Percentiles rank a stretch among this genome's conserved stretches.
Conservation (phyloP, 208 protist genomes). For the Trichomonas vaginalis region DNA sequence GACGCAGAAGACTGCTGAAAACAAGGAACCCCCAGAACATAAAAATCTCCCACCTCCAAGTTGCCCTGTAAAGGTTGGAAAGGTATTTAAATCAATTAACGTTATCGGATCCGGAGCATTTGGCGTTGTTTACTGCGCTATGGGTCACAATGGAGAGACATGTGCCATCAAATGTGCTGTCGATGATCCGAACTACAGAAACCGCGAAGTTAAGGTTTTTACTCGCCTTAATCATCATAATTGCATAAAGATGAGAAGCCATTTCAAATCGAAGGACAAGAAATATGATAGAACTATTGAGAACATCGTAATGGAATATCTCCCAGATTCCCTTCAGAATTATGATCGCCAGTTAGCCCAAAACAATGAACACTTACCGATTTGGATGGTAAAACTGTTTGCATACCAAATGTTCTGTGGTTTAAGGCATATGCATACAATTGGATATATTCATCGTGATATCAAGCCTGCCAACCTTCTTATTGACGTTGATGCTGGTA, state of each 20-base stretch:
- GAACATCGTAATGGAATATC: slow-evolving; percentile 92
- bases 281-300: slow-evolving; percentile 67
- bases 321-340: slow-evolving; percentile 78
- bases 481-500: slow-evolving; percentile 55
- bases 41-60: too few relatives aligned
- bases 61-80: neutral
- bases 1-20: too few relatives aligned
- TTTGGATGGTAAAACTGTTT: slow-evolving; percentile 47
- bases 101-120: neutral
- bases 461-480: slow-evolving; percentile 80
- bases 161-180: neutral
- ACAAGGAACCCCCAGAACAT: too few relatives aligned
- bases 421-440: slow-evolving; percentile 78
- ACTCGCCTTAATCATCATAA: neutral
- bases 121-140: neutral
- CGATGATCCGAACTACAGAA: neutral
- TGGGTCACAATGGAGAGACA: neutral
- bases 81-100: neutral
- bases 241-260: neutral
- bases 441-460: slow-evolving; percentile 68
- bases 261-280: neutral
- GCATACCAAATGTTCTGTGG: slow-evolving; percentile 83
- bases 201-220: neutral
- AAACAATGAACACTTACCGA: slow-evolving; percentile 36
- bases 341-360: slow-evolving; percentile 64